phyloP scores from a whole-genome alignment of 2,329 filamentous ascomycete genomes.

The Triangularia setosa region DNA sequence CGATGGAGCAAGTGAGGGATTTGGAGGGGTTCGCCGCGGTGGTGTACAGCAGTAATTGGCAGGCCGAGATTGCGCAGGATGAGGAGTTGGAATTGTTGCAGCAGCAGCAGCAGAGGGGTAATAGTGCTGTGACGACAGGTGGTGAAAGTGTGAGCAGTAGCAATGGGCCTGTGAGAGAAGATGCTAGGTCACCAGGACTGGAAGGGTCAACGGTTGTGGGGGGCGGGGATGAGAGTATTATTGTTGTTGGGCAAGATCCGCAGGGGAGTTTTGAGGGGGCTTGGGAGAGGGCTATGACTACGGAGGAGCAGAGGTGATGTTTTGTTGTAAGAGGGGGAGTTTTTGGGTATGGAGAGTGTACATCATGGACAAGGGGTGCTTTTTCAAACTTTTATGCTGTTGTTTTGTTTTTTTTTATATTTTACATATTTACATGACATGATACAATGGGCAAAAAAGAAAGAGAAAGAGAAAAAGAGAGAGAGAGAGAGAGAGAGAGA shows the following conservation, averaged over 20 bases:
- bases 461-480: too few relatives aligned
- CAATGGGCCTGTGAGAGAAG: background rate
- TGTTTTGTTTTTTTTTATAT: background rate
- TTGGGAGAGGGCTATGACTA: slow-evolving; percentile 63
- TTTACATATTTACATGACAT: background rate
- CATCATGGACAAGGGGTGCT: background rate
- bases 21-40: slow-evolving; percentile 82
- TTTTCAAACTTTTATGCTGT: background rate
- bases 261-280: slow-evolving; percentile 59
- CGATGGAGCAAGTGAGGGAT: slow-evolving; percentile 72
- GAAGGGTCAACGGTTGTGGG: slow-evolving; percentile 23
- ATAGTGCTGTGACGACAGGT: slow-evolving; percentile 8
- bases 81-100: slow-evolving; percentile 37
- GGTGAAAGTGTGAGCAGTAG: slow-evolving; percentile 15
- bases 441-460: background rate
- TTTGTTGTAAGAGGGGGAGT: background rate
- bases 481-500: too few relatives aligned
- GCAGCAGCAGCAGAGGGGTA: background rate
- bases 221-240: slow-evolving; percentile 46
- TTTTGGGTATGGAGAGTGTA: background rate
- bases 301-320: slow-evolving; percentile 2
- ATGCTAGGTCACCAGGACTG: slow-evolving; percentile 13
- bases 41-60: slow-evolving; percentile 82
- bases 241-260: slow-evolving; percentile 43
- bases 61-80: slow-evolving; percentile 55